Evolutionary conservation across 257 asterid species (phyloP).

Genomic region (Primulina huaijiensis): DNA sequence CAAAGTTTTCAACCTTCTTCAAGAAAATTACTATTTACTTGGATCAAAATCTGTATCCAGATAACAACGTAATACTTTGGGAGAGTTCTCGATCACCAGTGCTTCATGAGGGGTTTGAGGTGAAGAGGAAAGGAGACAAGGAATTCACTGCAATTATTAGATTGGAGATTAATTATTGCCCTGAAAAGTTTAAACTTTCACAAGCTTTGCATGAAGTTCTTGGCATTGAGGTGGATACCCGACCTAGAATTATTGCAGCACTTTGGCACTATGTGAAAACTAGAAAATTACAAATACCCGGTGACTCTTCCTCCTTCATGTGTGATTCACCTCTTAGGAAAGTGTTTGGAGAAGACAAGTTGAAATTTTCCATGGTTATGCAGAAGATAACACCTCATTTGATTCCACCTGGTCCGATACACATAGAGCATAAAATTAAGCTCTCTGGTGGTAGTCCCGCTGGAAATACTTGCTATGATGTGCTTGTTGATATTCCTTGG

Average conservation of each 20-base stretch:
- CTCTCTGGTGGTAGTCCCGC: slow-evolving; percentile 72
- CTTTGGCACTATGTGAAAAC: slow-evolving; percentile 76
- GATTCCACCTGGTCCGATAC: slow-evolving; percentile 74
- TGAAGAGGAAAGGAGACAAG: slow-evolving; percentile 82
- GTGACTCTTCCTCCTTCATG: slow-evolving; percentile 65
- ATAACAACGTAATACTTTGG: slow-evolving; percentile 84
- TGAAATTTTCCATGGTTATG: slow-evolving; percentile 67
- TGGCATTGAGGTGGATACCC: slow-evolving; percentile 84
- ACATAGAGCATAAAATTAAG: slow-evolving; percentile 78
- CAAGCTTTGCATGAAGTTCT: slow-evolving; percentile 75
- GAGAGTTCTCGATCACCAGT: slow-evolving; percentile 75
- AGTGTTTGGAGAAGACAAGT: slow-evolving; percentile 81
- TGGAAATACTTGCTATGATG: slow-evolving; percentile 79
- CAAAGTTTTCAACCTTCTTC: slow-evolving; percentile 71
- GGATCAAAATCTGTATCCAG: slow-evolving; percentile 79
- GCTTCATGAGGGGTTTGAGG: slow-evolving; percentile 79
- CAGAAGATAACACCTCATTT: slow-evolving; percentile 73
- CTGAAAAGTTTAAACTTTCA: slow-evolving; percentile 74
- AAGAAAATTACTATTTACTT: slow-evolving; percentile 83
- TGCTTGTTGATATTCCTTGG: slow-evolving; percentile 72
- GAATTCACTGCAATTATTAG: slow-evolving; percentile 85
- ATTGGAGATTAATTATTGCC: slow-evolving; percentile 73
- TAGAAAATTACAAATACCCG: slow-evolving; percentile 61
- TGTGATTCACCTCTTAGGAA: slow-evolving; percentile 74
- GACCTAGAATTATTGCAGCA: slow-evolving; percentile 62